Evolutionary conservation across 179 eudicot genomes (phyloP).

Genomic region (Camellia oleifera): DNA sequence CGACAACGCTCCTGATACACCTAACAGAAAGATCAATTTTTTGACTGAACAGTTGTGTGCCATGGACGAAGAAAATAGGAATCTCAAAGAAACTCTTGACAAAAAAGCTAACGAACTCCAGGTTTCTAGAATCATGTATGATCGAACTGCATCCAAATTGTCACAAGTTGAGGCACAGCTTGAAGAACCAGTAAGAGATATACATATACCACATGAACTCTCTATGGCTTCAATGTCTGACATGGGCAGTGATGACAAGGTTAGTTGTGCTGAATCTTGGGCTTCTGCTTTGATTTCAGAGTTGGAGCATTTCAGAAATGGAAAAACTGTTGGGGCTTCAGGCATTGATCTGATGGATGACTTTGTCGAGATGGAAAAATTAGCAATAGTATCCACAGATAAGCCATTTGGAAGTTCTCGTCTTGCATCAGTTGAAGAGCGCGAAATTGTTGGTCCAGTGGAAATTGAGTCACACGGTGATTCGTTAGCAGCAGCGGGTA

Average conservation of each 20-base stretch:
- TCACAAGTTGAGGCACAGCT: constrained; percentile 45
- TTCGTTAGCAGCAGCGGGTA: not conserved
- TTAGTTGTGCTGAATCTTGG: constrained; percentile 65
- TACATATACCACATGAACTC: constrained; percentile 28
- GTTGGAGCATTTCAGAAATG: constrained; percentile 45
- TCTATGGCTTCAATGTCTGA: constrained; percentile 60
- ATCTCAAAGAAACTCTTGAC: constrained; percentile 45
- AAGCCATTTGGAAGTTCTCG: constrained; percentile 39
- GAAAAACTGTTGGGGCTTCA: constrained; percentile 45
- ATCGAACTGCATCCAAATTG: constrained; percentile 40
- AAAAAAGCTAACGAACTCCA: constrained; percentile 51
- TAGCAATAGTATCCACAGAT: constrained; percentile 64
- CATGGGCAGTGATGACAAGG: constrained; percentile 73
- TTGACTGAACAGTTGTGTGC: constrained; percentile 48
- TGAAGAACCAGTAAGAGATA: constrained; percentile 28
- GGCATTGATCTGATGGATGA: constrained; percentile 90
- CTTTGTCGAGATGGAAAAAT: constrained; percentile 91
- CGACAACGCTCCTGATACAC: constrained; percentile 38
- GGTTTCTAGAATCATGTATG: constrained; percentile 35
- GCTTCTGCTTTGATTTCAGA: constrained; percentile 64
- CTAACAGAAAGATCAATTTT: constrained; percentile 38
- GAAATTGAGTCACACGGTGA: constrained; percentile 7
- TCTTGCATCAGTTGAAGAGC: constrained; percentile 18
- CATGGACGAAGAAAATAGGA: constrained; percentile 74
- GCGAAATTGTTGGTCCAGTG: constrained; percentile 8